phyloP scores from a whole-genome alignment of 2,329 filamentous ascomycete species.

The Fusarium sulawesiense region DNA sequence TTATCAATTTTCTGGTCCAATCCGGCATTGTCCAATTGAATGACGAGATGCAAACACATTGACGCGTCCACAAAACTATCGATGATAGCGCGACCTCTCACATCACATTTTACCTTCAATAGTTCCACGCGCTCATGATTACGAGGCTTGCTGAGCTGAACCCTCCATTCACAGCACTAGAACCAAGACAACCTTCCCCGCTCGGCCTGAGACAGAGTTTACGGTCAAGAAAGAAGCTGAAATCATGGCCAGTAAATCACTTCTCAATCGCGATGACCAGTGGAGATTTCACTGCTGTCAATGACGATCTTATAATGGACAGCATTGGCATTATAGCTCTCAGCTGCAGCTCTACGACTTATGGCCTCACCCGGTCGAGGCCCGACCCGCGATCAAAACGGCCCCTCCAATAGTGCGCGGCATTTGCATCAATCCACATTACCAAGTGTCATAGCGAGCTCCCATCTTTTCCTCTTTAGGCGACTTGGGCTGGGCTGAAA shows the following conservation, averaged over 20 bases:
- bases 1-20: background rate
- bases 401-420: background rate
- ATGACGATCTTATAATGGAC: background rate
- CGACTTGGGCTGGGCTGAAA: background rate
- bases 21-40: background rate
- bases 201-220: background rate
- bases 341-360: background rate
- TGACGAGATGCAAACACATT: background rate
- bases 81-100: background rate
- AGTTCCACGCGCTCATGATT: background rate
- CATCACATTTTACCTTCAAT: background rate
- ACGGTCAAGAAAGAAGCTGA: background rate
- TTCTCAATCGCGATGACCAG: background rate
- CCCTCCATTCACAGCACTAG: background rate
- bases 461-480: background rate
- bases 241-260: background rate
- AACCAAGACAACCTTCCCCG: background rate
- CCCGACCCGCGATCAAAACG: background rate
- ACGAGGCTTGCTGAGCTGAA: constrained; percentile 2
- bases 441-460: background rate
- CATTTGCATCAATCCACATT: background rate
- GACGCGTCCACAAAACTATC: background rate
- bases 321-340: background rate
- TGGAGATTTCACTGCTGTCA: background rate
- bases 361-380: background rate